Evolutionary conservation across 768 basidiomycete genomes (phyloP).

Genomic region (Phanerochaete carnosa): DNA sequence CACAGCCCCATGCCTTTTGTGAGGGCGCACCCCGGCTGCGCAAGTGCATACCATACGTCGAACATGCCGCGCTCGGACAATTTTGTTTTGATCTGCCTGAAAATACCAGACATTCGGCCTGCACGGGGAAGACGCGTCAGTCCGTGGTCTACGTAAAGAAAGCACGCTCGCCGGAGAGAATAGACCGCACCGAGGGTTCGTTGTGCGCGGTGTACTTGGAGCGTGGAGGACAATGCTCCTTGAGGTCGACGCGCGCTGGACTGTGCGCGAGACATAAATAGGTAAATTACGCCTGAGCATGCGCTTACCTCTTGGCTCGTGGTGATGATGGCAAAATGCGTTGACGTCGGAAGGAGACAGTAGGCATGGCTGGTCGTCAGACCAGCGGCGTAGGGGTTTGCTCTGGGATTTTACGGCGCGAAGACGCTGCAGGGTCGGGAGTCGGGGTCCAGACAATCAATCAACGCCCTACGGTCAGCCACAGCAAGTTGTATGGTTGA

Average conservation of each 20-base stretch:
- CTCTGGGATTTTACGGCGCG: not conserved
- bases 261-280: not conserved
- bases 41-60: not conserved
- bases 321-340: not conserved
- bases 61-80: not conserved
- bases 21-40: not conserved
- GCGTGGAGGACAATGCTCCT: not conserved
- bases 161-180: not conserved
- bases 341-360: not conserved
- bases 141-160: not conserved
- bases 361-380: too few relatives aligned
- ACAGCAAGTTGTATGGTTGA: not conserved
- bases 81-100: not conserved
- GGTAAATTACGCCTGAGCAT: not conserved
- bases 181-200: not conserved
- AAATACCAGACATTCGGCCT: not conserved
- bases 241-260: not conserved
- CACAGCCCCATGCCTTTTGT: too few relatives aligned
- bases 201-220: not conserved
- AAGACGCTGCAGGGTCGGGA: not conserved
- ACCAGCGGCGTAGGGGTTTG: too few relatives aligned
- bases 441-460: not conserved
- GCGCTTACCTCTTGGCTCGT: not conserved
- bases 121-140: too few relatives aligned
- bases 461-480: not conserved